These are phyloP conservation scores for Rutstroemia sp. DNA, from an alignment of 2,329 filamentous ascomycete genomes.

Conservation along the genomic window DNA sequence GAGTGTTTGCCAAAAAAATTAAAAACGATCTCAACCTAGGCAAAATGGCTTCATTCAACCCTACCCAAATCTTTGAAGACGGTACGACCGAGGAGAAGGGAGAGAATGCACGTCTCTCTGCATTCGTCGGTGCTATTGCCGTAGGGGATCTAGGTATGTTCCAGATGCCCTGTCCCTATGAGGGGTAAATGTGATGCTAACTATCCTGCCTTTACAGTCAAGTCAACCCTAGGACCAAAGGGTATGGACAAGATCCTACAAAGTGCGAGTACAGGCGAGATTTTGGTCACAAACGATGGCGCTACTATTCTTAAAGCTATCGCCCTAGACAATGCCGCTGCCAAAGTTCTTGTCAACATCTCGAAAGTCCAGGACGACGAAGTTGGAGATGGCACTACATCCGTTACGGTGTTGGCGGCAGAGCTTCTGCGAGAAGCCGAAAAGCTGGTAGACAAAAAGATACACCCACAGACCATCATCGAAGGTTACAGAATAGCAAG, in stretches of 20 bases:
- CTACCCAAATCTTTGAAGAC: slow-evolving; percentile 96
- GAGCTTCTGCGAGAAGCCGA: slow-evolving; percentile 94
- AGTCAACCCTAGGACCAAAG: slow-evolving; percentile 94
- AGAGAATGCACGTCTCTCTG: slow-evolving; percentile 97
- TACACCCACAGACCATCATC: slow-evolving; percentile 98
- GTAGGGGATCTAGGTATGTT: slow-evolving; percentile 67
- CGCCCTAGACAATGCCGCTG: slow-evolving; percentile 94
- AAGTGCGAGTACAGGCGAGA: slow-evolving; percentile 93
- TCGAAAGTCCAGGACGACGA: slow-evolving; percentile 99
- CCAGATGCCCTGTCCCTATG: slow-evolving; percentile 6
- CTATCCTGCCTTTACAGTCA: slow-evolving; percentile 47
- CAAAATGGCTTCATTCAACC: slow-evolving; percentile 57
- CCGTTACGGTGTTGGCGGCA: slow-evolving; percentile 90
- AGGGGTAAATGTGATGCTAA: not conserved
- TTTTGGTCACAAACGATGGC: slow-evolving; percentile 98
- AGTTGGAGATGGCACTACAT: slow-evolving; percentile 95
- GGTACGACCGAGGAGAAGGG: slow-evolving; percentile 97
- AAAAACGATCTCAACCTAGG: slow-evolving; percentile 6
- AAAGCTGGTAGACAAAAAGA: slow-evolving; percentile 95
- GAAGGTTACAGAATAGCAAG: slow-evolving; percentile 98
- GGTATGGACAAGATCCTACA: slow-evolving; percentile 67
- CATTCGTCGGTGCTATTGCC: slow-evolving; percentile 95
- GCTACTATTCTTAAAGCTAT: slow-evolving; percentile 98
- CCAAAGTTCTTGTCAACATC: slow-evolving; percentile 97
- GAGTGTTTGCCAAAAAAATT: slow-evolving; percentile 11